Conservation (phyloP, 805 yeast species). For the Alloascoidea africana region DNA sequence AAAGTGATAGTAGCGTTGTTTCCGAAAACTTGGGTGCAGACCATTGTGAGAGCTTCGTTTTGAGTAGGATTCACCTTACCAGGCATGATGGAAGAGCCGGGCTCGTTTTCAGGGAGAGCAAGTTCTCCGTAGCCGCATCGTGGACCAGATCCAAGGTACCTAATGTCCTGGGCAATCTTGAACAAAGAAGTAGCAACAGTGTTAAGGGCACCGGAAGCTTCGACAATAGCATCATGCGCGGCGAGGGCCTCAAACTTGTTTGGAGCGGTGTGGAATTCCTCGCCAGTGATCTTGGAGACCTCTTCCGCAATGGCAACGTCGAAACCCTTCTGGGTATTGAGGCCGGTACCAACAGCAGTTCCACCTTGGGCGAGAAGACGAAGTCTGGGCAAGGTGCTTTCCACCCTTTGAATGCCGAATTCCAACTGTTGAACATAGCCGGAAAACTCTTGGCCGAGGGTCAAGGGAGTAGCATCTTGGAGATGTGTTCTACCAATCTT, state of each 20-base stretch:
- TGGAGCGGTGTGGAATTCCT: slow-evolving; percentile 87
- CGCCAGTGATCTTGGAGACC: slow-evolving; percentile 77
- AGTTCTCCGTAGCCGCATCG: slow-evolving; percentile 98
- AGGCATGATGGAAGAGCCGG: slow-evolving; percentile 99
- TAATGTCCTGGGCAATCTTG: slow-evolving; percentile 96
- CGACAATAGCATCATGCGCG: slow-evolving; percentile 96
- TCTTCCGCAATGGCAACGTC: slow-evolving; percentile 76
- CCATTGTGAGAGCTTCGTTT: slow-evolving; percentile 98
- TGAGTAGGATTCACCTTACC: slow-evolving; percentile 99
- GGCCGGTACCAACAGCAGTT: slow-evolving; percentile 98
- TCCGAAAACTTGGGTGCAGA: slow-evolving; percentile 94
- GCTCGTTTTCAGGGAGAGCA: slow-evolving; percentile 93
- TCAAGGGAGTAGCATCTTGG: slow-evolving; percentile 97
- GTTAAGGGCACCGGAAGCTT: slow-evolving; percentile 94
- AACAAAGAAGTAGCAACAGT: slow-evolving; percentile 84
- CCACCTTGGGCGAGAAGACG: slow-evolving; percentile 94
- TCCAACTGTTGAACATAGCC: slow-evolving; percentile 91
- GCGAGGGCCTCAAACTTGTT: slow-evolving; percentile 98
- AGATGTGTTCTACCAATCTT: slow-evolving; percentile 98
- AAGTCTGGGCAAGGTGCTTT: slow-evolving; percentile 59
- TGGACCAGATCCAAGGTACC: slow-evolving; percentile 98
- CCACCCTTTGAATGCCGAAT: slow-evolving; percentile 81
- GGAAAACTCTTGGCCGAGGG: slow-evolving; percentile 94
- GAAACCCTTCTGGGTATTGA: slow-evolving; percentile 85
- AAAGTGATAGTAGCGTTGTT: slow-evolving; percentile 90